A percentile compares a stretch with the other conserved stretches of the same genome.
These are phyloP conservation scores for Lentinula lateritia DNA, from an alignment of 768 basidiomycete species.

Conservation along the genomic window DNA sequence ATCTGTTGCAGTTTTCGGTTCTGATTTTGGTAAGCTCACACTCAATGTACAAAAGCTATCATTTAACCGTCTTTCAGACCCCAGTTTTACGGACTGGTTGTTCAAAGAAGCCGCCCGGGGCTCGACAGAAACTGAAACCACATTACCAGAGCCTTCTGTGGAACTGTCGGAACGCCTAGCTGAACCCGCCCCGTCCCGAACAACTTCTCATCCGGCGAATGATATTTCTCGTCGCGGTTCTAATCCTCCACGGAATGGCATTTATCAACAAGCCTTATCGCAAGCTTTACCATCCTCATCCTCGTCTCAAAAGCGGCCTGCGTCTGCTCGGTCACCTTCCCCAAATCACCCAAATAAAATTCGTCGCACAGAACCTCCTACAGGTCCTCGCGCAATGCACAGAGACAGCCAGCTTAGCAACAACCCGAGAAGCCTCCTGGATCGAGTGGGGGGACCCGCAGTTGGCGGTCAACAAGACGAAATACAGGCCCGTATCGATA, in stretches of 20 bases:
- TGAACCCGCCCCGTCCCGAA: constrained; percentile 23
- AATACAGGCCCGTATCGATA: constrained; percentile 76
- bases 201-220: constrained; percentile 24
- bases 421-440: constrained; percentile 64
- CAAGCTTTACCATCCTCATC: constrained; percentile 52
- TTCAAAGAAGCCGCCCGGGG: constrained; percentile 77
- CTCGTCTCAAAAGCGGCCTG: constrained; percentile 55
- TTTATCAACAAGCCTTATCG: constrained; percentile 73
- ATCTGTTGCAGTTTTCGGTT: constrained; percentile 56
- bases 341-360: constrained; percentile 63
- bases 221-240: constrained; percentile 41
- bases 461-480: constrained; percentile 45
- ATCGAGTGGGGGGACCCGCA: constrained; percentile 67
- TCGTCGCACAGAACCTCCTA: constrained; percentile 72
- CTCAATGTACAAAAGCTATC: not conserved
- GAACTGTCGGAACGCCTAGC: constrained; percentile 19
- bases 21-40: constrained; percentile 61
- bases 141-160: constrained; percentile 25
- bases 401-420: constrained; percentile 30
- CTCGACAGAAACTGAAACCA: constrained; percentile 43
- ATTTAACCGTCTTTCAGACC: constrained; percentile 39
- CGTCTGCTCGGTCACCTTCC: constrained; percentile 64
- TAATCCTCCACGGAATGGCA: constrained; percentile 45
- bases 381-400: constrained; percentile 82
- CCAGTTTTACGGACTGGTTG: constrained; percentile 84